phyloP scores from a whole-genome alignment of 2,329 filamentous ascomycete species.

The Neurospora sp. region DNA sequence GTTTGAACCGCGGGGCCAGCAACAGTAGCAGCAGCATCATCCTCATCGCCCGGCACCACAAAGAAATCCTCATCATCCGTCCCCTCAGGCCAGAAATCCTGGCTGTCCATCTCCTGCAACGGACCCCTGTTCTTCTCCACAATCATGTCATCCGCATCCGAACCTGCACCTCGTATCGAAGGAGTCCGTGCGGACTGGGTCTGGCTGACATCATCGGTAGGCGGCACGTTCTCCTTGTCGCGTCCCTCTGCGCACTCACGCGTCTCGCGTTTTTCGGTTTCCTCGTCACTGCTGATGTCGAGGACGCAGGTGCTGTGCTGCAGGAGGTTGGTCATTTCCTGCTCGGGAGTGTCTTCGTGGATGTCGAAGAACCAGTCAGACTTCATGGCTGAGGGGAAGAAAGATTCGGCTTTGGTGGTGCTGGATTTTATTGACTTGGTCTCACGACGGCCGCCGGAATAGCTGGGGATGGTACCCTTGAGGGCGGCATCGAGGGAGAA shows the following conservation, averaged over 20 bases:
- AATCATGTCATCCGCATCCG: slow-evolving; percentile 40
- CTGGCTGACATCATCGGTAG: slow-evolving; percentile 53
- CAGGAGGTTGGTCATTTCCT: slow-evolving; percentile 85
- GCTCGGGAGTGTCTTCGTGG: slow-evolving; percentile 81
- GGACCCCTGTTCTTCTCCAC: slow-evolving; percentile 56
- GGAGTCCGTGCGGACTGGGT: slow-evolving; percentile 25
- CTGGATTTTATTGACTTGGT: slow-evolving; percentile 17
- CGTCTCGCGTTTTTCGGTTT: slow-evolving; percentile 46
- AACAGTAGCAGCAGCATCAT: slow-evolving; percentile 18
- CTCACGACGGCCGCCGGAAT: slow-evolving; percentile 31
- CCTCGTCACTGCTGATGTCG: slow-evolving; percentile 85
- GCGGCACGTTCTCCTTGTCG: slow-evolving; percentile 92
- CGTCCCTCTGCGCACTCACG: slow-evolving; percentile 47
- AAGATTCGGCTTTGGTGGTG: slow-evolving; percentile 22
- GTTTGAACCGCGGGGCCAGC: background rate
- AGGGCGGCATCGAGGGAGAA: slow-evolving; percentile 82
- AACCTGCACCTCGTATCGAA: slow-evolving; percentile 25
- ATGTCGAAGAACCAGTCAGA: slow-evolving; percentile 86
- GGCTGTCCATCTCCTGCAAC: slow-evolving; percentile 55
- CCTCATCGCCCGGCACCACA: slow-evolving; percentile 51
- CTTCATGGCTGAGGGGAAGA: slow-evolving; percentile 41
- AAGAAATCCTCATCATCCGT: slow-evolving; percentile 54
- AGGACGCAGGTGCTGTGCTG: slow-evolving; percentile 81
- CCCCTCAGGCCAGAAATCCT: slow-evolving; percentile 58
- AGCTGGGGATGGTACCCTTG: slow-evolving; percentile 60